phyloP scores from a whole-genome alignment of 306 rosid genomes.

The Prunus davidiana region DNA sequence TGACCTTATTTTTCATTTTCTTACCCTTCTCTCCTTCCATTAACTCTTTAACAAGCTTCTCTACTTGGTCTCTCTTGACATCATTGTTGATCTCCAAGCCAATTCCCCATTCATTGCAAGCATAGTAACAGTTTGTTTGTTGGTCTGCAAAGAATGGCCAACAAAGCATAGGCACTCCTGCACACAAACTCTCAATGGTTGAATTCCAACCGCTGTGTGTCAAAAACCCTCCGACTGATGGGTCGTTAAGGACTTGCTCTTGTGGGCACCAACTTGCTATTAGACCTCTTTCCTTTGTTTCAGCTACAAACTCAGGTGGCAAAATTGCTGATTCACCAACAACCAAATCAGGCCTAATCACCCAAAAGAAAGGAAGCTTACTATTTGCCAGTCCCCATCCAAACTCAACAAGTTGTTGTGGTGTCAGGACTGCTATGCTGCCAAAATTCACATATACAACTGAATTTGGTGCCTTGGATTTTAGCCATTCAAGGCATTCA shows the following conservation, averaged over 20 bases:
- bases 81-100: conserved; percentile 22
- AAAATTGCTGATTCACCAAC: neutral
- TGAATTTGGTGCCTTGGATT: conserved; percentile 1
- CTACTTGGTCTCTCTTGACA: conserved; percentile 23
- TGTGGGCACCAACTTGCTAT: conserved; percentile 23
- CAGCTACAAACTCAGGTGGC: conserved; percentile 4
- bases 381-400: conserved; percentile 27
- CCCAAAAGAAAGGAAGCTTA: conserved; percentile 13
- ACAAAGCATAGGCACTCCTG: conserved; percentile 28
- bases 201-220: conserved; percentile 33
- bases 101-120: conserved; percentile 17
- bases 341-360: conserved; percentile 13
- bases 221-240: conserved; percentile 14
- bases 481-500: conserved; percentile 12
- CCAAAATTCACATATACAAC: conserved; percentile 25
- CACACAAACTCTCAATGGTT: neutral
- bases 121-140: conserved; percentile 1
- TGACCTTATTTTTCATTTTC: neutral
- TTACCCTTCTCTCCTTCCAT: conserved; percentile 11
- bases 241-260: conserved; percentile 19
- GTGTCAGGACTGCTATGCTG: neutral
- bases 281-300: neutral
- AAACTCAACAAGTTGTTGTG: conserved; percentile 7
- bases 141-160: conserved; percentile 19
- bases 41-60: conserved; percentile 9